Evolutionary conservation across 768 basidiomycete genomes (phyloP).

Genomic region (Russula griseocarnosa): DNA sequence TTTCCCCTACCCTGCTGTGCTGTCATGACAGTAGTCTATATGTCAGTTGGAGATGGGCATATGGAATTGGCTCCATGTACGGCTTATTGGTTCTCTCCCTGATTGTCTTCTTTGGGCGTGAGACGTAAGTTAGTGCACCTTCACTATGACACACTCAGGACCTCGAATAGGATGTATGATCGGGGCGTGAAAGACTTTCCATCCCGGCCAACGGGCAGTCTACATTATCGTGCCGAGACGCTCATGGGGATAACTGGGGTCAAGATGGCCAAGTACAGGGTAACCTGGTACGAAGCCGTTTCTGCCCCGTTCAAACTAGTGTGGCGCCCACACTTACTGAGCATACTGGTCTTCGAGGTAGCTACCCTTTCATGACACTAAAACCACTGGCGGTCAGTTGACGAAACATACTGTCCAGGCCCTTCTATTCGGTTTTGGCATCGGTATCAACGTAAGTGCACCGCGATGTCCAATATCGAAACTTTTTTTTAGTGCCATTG

Average conservation of each 20-base stretch:
- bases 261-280: constrained; percentile 54
- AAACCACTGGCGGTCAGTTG: not conserved
- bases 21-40: not conserved
- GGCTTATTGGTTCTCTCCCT: constrained; percentile 49
- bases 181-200: constrained; percentile 44
- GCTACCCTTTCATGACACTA: not conserved
- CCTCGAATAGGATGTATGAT: constrained; percentile 53
- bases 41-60: constrained; percentile 58
- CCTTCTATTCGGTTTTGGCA: constrained; percentile 58
- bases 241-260: constrained; percentile 60
- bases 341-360: constrained; percentile 45
- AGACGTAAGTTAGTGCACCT: constrained; percentile 46
- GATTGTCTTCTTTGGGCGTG: constrained; percentile 58
- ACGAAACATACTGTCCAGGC: constrained; percentile 36
- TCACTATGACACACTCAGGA: constrained; percentile 14
- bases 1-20: not conserved
- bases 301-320: constrained; percentile 48
- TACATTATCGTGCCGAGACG: constrained; percentile 53
- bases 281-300: constrained; percentile 47
- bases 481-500: not conserved
- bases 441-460: constrained; percentile 52
- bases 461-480: not conserved
- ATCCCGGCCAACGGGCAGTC: constrained; percentile 29
- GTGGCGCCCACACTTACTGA: constrained; percentile 60
- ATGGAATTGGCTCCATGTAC: constrained; percentile 62